phyloP scores from a whole-genome alignment of 345 rosid species.

The Moricandia arvensis region DNA sequence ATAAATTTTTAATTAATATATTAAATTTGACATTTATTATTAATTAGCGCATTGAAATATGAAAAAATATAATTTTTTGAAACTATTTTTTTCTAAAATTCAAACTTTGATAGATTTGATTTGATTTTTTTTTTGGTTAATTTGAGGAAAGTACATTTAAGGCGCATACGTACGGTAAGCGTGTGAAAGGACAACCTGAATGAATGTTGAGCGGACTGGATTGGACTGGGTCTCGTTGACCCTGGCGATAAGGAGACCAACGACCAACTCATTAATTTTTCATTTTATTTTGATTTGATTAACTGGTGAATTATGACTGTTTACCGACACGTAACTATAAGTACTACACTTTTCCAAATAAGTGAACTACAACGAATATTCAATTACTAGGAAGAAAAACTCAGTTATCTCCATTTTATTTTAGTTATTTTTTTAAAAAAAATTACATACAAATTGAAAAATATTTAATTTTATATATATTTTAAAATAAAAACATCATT shows the following conservation, averaged over 20 bases:
- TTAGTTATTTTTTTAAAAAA: no score
- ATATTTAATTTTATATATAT: no score
- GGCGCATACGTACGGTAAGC: conserved; percentile 11
- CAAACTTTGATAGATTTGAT: background rate
- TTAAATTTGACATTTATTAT: no score
- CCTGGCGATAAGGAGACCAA: background rate
- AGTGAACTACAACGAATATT: background rate
- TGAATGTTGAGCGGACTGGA: conserved; percentile 1
- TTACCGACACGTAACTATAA: conserved; percentile 4
- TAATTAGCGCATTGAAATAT: no score
- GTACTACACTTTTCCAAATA: background rate
- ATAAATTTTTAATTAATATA: no score
- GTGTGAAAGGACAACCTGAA: background rate
- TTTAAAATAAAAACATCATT: no score
- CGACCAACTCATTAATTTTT: background rate
- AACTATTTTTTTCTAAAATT: no score
- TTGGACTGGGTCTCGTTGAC: conserved; percentile 30
- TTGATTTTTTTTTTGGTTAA: background rate
- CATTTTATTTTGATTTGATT: no score
- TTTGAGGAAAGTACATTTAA: background rate
- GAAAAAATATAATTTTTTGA: no score
- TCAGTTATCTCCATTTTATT: no score
- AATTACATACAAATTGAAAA: no score
- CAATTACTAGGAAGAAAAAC: no score
- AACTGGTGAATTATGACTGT: background rate